These are phyloP conservation scores for Boechera divaricarpa DNA, from an alignment of 345 rosid species.

Conservation along the genomic window DNA sequence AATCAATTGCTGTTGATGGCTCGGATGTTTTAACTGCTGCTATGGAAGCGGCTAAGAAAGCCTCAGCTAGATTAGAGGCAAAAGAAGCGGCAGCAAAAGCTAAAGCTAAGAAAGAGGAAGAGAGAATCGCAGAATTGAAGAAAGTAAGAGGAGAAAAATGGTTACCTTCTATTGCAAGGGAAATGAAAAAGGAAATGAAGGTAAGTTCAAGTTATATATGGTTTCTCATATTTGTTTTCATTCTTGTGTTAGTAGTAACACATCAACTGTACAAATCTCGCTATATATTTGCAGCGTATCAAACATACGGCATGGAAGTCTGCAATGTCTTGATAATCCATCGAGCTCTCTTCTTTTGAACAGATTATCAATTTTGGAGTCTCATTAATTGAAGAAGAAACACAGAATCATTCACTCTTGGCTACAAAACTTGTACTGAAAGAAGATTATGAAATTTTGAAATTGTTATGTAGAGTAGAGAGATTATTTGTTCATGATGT, in stretches of 20 bases:
- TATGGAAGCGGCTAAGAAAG: conserved; percentile 53
- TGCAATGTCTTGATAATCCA: conserved; percentile 29
- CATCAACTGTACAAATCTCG: conserved; percentile 12
- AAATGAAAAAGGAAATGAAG: conserved; percentile 60
- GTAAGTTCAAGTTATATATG: conserved; percentile 32
- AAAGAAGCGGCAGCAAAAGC: conserved; percentile 70
- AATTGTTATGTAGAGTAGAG: conserved; percentile 10
- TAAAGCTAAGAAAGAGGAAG: conserved; percentile 81
- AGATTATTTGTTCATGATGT: conserved; percentile 38
- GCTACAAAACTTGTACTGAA: conserved; percentile 21
- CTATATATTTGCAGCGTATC: conserved; percentile 32
- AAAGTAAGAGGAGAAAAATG: conserved; percentile 81
- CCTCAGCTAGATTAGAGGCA: conserved; percentile 64
- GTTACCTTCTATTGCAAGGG: conserved; percentile 76
- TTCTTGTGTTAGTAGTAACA: conserved; percentile 1
- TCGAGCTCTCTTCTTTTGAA: background rate
- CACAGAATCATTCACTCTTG: conserved; percentile 12
- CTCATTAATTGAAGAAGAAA: conserved; percentile 14
- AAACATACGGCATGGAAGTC: conserved; percentile 21
- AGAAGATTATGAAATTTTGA: background rate
- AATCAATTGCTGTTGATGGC: conserved; percentile 70
- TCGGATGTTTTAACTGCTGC: conserved; percentile 67
- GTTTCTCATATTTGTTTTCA: conserved; percentile 2
- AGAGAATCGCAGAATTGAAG: conserved; percentile 74
- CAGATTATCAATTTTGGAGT: conserved; percentile 5